A percentile compares a stretch with the other conserved stretches of the same genome.
These are phyloP conservation scores for Onygenales sp. DNA, from an alignment of 2,329 filamentous ascomycete genomes.

Conservation along the genomic window DNA sequence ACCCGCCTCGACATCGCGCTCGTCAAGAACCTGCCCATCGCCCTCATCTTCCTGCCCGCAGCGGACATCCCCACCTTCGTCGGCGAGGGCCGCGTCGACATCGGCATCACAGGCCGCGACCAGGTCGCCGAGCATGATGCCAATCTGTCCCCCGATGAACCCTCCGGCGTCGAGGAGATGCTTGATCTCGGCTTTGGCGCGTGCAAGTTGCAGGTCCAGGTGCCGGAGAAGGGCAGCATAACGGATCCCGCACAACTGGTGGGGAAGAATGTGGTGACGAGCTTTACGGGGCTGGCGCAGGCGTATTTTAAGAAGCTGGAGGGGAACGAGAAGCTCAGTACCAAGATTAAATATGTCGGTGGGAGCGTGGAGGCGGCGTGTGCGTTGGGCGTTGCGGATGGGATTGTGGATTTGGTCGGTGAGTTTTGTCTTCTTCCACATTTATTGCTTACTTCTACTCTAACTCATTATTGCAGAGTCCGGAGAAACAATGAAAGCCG, in stretches of 20 bases:
- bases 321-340: slow-evolving; percentile 37
- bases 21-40: slow-evolving; percentile 92
- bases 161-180: slow-evolving; percentile 66
- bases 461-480: slow-evolving; percentile 55
- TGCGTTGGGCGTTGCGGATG: slow-evolving; percentile 88
- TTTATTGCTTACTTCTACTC: not conserved
- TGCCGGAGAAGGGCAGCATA: slow-evolving; percentile 73
- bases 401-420: slow-evolving; percentile 96
- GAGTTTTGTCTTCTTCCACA: slow-evolving; percentile 31
- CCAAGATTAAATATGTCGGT: slow-evolving; percentile 87
- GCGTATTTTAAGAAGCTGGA: slow-evolving; percentile 80
- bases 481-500: slow-evolving; percentile 95
- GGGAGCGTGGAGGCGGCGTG: slow-evolving; percentile 97
- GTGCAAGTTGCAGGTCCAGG: slow-evolving; percentile 95
- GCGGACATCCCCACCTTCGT: slow-evolving; percentile 97
- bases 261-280: slow-evolving; percentile 89
- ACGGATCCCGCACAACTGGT: slow-evolving; percentile 64
- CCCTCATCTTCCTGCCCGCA: slow-evolving; percentile 91
- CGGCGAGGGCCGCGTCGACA: slow-evolving; percentile 82
- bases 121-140: slow-evolving; percentile 87
- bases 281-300: slow-evolving; percentile 76
- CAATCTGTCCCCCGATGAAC: slow-evolving; percentile 25
- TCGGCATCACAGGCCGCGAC: slow-evolving; percentile 90
- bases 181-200: slow-evolving; percentile 83
- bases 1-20: slow-evolving; percentile 93